Evolutionary conservation across 2,329 filamentous ascomycete species (phyloP).

Genomic region (Magnaporthales sp.): DNA sequence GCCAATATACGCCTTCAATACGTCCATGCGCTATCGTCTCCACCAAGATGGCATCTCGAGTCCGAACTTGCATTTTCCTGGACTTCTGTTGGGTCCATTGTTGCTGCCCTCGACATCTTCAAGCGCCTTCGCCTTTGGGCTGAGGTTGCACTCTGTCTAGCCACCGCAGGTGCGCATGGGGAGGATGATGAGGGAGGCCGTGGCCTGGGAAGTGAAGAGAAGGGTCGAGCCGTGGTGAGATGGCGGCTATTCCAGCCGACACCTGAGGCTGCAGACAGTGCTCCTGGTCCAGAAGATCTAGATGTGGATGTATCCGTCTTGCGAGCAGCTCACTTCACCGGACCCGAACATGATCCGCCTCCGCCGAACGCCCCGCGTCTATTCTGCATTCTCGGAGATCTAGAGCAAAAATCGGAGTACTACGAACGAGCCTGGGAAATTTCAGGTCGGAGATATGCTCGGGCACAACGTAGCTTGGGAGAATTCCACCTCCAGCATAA

Average conservation of each 20-base stretch:
- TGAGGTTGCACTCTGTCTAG: slow-evolving; percentile 85
- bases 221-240: slow-evolving; percentile 68
- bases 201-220: slow-evolving; percentile 60
- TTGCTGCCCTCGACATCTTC: slow-evolving; percentile 92
- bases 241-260: slow-evolving; percentile 65
- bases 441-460: slow-evolving; percentile 69
- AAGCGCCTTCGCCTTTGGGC: slow-evolving; percentile 90
- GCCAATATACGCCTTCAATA: slow-evolving; percentile 71
- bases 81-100: slow-evolving; percentile 77
- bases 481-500: slow-evolving; percentile 63
- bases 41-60: slow-evolving; percentile 88
- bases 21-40: slow-evolving; percentile 74
- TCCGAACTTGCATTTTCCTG: slow-evolving; percentile 89
- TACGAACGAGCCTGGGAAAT: slow-evolving; percentile 86
- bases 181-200: slow-evolving; percentile 50
- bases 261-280: slow-evolving; percentile 13
- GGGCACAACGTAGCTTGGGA: slow-evolving; percentile 81
- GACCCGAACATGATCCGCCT: slow-evolving; percentile 59
- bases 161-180: slow-evolving; percentile 49
- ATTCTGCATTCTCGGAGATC: slow-evolving; percentile 88
- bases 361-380: slow-evolving; percentile 78
- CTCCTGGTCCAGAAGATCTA: slow-evolving; percentile 37
- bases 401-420: slow-evolving; percentile 64
- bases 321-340: slow-evolving; percentile 43
- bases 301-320: slow-evolving; percentile 49